Conservation (phyloP, 805 yeast genomes). For the Candida odintsovae region DNA sequence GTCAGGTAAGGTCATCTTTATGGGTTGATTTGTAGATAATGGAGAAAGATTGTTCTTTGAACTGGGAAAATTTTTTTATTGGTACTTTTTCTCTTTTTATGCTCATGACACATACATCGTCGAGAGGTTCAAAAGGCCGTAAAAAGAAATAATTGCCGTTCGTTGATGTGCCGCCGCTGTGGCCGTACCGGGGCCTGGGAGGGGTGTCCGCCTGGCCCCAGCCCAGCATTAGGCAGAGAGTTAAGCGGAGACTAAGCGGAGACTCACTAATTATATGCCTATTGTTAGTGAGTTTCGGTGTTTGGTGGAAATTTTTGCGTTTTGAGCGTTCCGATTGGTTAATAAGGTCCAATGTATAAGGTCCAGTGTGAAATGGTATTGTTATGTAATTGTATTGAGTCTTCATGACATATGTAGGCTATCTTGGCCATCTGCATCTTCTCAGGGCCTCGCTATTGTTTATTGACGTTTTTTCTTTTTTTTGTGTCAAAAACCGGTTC, state of each 20-base stretch:
- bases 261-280: too few species aligned
- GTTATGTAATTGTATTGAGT: neutral
- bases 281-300: neutral
- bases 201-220: neutral
- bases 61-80: neutral
- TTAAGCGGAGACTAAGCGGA: too few species aligned
- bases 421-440: too few species aligned
- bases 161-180: neutral
- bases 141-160: neutral
- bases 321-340: constrained; percentile 12
- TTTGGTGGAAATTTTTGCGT: neutral
- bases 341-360: neutral
- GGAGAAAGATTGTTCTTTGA: too few species aligned
- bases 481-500: neutral
- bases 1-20: constrained; percentile 1
- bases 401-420: too few species aligned
- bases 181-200: neutral
- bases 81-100: neutral
- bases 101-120: neutral
- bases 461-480: neutral
- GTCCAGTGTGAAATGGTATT: neutral
- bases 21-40: too few species aligned
- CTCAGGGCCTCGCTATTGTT: neutral
- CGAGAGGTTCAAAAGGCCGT: neutral
- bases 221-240: too few species aligned